These are phyloP conservation scores for Agaricus blazei DNA, from an alignment of 768 basidiomycete species.

Conservation along the genomic window DNA sequence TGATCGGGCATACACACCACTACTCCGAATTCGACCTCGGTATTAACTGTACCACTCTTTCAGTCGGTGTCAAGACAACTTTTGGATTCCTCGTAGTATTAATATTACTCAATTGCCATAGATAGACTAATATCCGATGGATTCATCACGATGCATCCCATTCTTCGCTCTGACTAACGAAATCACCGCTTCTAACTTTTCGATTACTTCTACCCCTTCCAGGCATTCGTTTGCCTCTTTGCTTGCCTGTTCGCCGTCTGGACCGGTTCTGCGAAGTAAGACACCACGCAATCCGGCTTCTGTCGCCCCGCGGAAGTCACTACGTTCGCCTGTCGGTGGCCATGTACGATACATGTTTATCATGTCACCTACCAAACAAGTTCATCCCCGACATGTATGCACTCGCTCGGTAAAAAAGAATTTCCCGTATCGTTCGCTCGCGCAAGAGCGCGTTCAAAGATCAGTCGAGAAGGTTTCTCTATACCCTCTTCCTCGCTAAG, in stretches of 20 bases:
- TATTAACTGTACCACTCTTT: neutral
- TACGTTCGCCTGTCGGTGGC: constrained; percentile 20
- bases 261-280: constrained; percentile 47
- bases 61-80: neutral
- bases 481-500: constrained; percentile 65
- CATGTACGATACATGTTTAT: neutral
- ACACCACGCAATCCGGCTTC: constrained; percentile 51
- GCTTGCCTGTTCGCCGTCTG: constrained; percentile 43
- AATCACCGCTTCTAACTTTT: constrained; percentile 20
- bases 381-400: constrained; percentile 76
- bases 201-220: constrained; percentile 30
- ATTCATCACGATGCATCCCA: neutral
- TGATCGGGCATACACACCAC: constrained; percentile 17
- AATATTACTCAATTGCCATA: neutral
- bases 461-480: constrained; percentile 61
- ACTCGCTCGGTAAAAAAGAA: constrained; percentile 33
- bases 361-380: constrained; percentile 57
- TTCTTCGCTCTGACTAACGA: constrained; percentile 13
- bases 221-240: constrained; percentile 36
- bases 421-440: constrained; percentile 16
- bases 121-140: constrained; percentile 1
- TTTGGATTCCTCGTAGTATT: neutral
- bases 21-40: neutral
- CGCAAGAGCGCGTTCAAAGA: constrained; percentile 48
- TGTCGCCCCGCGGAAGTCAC: constrained; percentile 63